These are phyloP conservation scores for Persicaria maculosa DNA, from an alignment of 148 eudicot genomes.

Conservation along the genomic window DNA sequence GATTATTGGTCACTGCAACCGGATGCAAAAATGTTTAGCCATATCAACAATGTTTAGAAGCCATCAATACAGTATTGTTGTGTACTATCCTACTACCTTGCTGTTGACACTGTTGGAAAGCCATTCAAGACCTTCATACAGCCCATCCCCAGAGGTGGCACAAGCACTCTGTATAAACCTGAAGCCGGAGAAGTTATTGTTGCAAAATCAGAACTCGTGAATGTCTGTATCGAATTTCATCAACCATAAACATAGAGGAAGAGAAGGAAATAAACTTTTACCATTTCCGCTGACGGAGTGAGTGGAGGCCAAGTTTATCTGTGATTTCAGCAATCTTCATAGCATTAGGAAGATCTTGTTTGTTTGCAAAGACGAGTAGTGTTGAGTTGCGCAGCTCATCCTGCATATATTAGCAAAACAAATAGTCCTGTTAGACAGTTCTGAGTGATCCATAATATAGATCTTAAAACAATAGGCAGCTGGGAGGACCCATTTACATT, in stretches of 20 bases:
- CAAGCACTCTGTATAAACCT: constrained; percentile 64
- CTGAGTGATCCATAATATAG: neutral
- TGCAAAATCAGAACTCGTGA: neutral
- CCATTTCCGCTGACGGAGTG: constrained; percentile 47
- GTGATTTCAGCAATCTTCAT: constrained; percentile 40
- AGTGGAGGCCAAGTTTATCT: constrained; percentile 43
- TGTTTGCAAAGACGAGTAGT: constrained; percentile 48
- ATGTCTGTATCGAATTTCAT: neutral
- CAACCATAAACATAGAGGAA: neutral
- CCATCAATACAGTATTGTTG: neutral
- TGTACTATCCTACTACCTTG: constrained; percentile 28
- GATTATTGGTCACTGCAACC: neutral
- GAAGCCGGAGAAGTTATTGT: neutral
- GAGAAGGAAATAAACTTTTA: constrained; percentile 5
- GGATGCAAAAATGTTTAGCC: neutral
- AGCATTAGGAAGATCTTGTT: constrained; percentile 57
- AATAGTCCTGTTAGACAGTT: neutral
- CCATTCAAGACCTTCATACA: constrained; percentile 70
- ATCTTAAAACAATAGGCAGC: neutral
- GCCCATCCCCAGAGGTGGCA: constrained; percentile 56
- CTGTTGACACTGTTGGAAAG: constrained; percentile 37
- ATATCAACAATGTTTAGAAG: neutral
- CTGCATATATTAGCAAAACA: constrained; percentile 16
- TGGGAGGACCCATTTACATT: neutral
- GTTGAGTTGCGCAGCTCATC: constrained; percentile 32